phyloP scores from a whole-genome alignment of 169 alveolate species.

The Plasmodium sp. region DNA sequence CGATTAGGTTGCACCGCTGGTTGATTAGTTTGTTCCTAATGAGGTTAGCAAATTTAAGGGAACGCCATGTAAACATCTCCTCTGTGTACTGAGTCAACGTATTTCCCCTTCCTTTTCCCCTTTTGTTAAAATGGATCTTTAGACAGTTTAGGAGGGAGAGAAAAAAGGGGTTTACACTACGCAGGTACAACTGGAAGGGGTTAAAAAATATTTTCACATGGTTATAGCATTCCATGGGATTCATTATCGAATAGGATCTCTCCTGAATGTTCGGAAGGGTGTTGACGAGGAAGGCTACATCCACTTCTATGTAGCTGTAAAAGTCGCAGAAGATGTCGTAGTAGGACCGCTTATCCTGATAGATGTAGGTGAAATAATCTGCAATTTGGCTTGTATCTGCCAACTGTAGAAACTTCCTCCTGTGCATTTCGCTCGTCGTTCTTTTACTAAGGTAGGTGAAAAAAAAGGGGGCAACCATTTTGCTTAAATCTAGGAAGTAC shows the following conservation, averaged over 20 bases:
- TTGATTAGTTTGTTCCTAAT: neutral
- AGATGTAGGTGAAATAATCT: constrained; percentile 50
- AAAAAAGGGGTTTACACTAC: neutral
- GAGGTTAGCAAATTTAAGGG: neutral
- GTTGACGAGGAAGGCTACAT: constrained; percentile 25
- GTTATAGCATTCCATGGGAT: neutral
- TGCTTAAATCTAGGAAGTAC: constrained; percentile 54
- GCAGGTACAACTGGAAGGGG: constrained; percentile 11
- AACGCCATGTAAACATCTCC: neutral
- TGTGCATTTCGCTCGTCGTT: constrained; percentile 56
- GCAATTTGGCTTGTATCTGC: constrained; percentile 37
- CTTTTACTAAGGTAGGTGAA: constrained; percentile 30
- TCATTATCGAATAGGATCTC: constrained; percentile 61
- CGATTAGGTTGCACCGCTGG: constrained; percentile 5
- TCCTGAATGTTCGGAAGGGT: constrained; percentile 50
- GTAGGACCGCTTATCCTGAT: constrained; percentile 61
- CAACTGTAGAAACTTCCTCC: constrained; percentile 38
- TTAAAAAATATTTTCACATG: constrained; percentile 7
- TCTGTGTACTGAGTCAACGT: neutral
- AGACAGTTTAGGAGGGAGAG: neutral
- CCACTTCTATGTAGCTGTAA: constrained; percentile 38
- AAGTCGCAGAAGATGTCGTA: constrained; percentile 55
- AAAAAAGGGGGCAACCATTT: constrained; percentile 67
- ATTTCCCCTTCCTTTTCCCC: neutral
- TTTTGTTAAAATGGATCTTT: neutral